Evolutionary conservation across 805 yeast genomes (phyloP), one percentile per base, ranked within the genome.

Genomic region (Brettanomyces nanus): DNA sequence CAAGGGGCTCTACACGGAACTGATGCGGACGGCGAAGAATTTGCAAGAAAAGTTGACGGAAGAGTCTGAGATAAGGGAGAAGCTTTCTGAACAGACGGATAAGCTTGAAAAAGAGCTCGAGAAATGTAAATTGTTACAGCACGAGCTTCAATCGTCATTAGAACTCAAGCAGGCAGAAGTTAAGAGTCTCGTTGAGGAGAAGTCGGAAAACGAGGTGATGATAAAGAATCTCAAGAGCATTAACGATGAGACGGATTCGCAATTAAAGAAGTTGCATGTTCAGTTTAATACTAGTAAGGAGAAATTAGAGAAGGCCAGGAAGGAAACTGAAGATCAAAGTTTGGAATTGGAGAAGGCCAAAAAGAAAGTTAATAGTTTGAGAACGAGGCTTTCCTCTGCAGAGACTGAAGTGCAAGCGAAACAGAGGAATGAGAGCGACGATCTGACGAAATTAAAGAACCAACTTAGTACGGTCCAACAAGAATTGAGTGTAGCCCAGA

Each of bases 391-490:
- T 6, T 19, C 14, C 17, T 6, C 6, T 19, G 26, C 25, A 13
- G 25, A 20, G 26, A 19, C 15, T 6, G 39, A 36, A 19, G 11
- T 26, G 17, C 11, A 20, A 26, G 28, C 32, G 39, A 18, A 26
- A 19, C 21, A 36, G 21, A 19, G 23, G 28, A n/a, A 15, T 28
- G 6, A 11, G 20, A 15, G 11, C 5, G 36, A 22, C 10, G 19
- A 29, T n/a, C 11, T 7, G 18, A 15, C 17, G 25, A 13, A 15
- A 7, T 10, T 35, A 25, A 19, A 35, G 32, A 19, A 21, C 15
- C 13, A 19, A n/a, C 40, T 31, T 33, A 37, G 33, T 35, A 33
- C 33, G n/a, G 46, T 36, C 50, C 59, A 39, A 46, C 48, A 29
- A 31, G 42, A 40, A 17, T 35, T 48, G 17, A 45, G 39, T 22